Evolutionary conservation across 208 protist genomes (phyloP).

Genomic region (Leishmania tropica): DNA sequence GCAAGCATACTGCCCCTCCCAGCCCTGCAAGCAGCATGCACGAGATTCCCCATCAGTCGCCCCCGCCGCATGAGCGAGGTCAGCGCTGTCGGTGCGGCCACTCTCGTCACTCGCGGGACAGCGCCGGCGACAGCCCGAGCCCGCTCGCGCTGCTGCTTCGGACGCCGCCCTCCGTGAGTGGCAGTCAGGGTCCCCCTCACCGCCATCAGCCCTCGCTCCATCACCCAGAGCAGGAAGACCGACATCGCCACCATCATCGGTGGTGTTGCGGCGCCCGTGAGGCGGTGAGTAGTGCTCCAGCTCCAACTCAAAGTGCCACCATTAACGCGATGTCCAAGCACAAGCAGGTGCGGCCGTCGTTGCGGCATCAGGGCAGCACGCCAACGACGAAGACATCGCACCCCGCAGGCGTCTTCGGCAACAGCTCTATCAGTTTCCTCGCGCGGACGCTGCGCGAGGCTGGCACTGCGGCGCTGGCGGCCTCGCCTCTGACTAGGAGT

Average conservation of each 20-base stretch:
- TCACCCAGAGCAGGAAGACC: neutral
- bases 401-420: neutral
- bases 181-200: neutral
- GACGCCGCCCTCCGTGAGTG: neutral
- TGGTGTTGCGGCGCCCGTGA: neutral
- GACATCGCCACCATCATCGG: neutral
- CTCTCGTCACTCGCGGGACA: neutral
- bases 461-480: neutral
- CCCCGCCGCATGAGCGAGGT: neutral
- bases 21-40: neutral
- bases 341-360: neutral
- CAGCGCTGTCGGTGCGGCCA: neutral
- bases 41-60: neutral
- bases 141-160: slow-evolving; percentile 4
- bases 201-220: neutral
- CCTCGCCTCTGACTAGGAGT: neutral
- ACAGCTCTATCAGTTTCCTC: slow-evolving; percentile 16
- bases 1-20: neutral
- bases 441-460: slow-evolving; percentile 19
- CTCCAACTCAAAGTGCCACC: neutral
- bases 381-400: slow-evolving; percentile 7
- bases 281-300: neutral
- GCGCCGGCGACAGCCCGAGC: neutral
- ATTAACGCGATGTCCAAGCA: neutral
- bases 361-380: neutral